Conservation (phyloP, 441 rosid species). For the Codiaeum variegatum region DNA sequence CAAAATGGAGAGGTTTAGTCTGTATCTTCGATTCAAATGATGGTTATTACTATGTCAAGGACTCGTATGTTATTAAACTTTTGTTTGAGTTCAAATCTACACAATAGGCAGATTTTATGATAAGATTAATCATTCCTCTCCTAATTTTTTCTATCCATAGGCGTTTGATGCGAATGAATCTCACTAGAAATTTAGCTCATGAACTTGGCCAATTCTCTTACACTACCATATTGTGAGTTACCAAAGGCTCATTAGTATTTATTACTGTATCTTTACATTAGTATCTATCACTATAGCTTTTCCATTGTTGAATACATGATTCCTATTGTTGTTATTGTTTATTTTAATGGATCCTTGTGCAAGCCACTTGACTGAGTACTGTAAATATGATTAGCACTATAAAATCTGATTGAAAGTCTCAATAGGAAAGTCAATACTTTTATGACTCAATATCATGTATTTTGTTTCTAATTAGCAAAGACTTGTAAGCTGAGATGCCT, state of each 20-base stretch:
- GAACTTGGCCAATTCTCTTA: constrained; percentile 56
- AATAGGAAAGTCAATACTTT: too few species aligned
- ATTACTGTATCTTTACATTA: too few species aligned
- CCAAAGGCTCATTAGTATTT: too few species aligned
- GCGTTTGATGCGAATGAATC: constrained; percentile 58
- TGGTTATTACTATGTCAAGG: constrained; percentile 61
- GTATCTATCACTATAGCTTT: not conserved
- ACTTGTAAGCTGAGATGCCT: too few species aligned
- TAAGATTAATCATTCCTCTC: not conserved
- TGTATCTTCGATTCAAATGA: constrained; percentile 43
- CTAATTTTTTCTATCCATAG: constrained; percentile 30
- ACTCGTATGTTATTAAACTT: constrained; percentile 40
- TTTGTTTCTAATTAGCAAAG: too few species aligned
- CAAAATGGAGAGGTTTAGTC: constrained; percentile 71
- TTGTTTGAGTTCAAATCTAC: not conserved
- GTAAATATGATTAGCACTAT: too few species aligned
- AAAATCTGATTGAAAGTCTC: too few species aligned
- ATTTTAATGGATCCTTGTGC: not conserved
- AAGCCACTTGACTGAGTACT: not conserved
- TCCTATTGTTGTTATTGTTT: not conserved
- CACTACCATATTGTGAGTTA: constrained; percentile 46
- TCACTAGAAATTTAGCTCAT: constrained; percentile 66
- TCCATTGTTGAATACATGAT: constrained; percentile 3
- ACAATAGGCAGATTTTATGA: not conserved
- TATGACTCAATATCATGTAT: too few species aligned